Percentiles rank a stretch among this genome's conserved stretches.
Conservation (phyloP, 495 filamentous ascomycete species). For the Poronia punctata region DNA sequence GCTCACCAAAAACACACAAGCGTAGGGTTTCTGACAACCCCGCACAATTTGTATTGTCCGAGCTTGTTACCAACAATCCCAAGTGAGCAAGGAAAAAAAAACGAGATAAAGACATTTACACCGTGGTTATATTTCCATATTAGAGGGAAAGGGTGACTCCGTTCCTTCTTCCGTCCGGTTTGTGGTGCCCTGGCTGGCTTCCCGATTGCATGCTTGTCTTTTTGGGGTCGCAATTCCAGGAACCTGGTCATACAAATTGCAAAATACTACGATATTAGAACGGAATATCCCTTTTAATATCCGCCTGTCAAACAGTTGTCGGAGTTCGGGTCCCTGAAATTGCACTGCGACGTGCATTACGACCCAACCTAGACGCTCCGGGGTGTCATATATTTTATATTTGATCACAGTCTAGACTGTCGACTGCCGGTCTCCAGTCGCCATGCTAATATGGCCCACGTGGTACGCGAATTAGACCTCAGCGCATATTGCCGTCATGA, state of each 20-base stretch:
- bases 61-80: no score
- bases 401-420: conserved; percentile 2
- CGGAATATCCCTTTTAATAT: conserved; percentile 2
- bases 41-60: no score
- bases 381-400: conserved; percentile 14
- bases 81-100: no score
- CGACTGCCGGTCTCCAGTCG: conserved; percentile 17
- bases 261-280: conserved; percentile 15
- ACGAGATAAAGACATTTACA: no score
- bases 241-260: conserved; percentile 13
- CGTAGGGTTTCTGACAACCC: no score
- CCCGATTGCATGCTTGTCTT: background rate
- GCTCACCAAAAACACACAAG: no score
- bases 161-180: conserved; percentile 1
- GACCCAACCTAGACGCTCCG: conserved; percentile 7
- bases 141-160: no score
- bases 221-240: conserved; percentile 14
- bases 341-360: conserved; percentile 4
- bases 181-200: background rate
- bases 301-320: no score
- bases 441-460: conserved; percentile 29
- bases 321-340: no score
- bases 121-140: no score
- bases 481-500: conserved; percentile 33
- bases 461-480: conserved; percentile 40